These are phyloP conservation scores for Tetrahymena malaccensis DNA, from an alignment of 73 alveolate genomes.

Conservation along the genomic window DNA sequence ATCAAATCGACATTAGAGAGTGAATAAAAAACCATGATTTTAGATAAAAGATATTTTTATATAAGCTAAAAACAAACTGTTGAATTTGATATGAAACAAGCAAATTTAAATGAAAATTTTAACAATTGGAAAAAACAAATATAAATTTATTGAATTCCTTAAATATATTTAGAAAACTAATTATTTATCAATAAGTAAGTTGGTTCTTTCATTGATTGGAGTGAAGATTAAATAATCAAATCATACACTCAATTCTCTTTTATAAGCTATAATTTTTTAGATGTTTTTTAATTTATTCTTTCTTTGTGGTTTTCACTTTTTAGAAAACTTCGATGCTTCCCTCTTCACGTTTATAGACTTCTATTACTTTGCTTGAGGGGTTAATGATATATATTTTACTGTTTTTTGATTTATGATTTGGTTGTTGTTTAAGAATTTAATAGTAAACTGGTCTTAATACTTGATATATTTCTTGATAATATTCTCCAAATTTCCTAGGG, in stretches of 20 bases:
- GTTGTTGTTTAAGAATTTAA: neutral
- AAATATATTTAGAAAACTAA: too few species aligned
- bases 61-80: neutral
- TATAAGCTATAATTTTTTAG: too few species aligned
- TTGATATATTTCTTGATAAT: neutral
- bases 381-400: neutral
- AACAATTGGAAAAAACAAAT: neutral
- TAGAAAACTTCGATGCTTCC: neutral
- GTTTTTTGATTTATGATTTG: neutral
- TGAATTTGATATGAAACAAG: neutral
- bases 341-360: neutral
- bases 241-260: too few species aligned
- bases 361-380: neutral
- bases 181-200: too few species aligned
- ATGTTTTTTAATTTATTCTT: neutral
- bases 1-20: neutral
- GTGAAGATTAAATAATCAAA: too few species aligned
- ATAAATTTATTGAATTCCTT: too few species aligned
- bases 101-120: neutral
- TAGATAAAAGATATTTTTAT: neutral
- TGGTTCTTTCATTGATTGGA: too few species aligned
- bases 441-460: neutral
- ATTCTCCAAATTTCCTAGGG: neutral
- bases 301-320: neutral
- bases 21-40: neutral